Base-by-base conservation (phyloP, 2,329 filamentous ascomycete genomes). In the Epichloe uncinata region DNA sequence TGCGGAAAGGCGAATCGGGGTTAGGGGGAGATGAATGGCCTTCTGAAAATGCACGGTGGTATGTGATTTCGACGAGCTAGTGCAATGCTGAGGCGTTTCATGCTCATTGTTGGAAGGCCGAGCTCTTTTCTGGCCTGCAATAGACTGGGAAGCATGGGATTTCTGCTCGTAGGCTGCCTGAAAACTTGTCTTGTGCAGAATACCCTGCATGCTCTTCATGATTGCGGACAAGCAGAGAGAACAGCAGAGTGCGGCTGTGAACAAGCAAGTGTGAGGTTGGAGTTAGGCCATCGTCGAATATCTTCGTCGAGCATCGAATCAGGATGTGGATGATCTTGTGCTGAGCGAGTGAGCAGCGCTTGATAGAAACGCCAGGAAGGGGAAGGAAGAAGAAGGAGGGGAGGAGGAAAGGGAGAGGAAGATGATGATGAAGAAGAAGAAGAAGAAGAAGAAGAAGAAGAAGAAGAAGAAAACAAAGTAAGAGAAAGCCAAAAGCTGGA, bases 101-200 rank as follows among this genome's bases (percentile, higher is more conserved):
- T 8, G n/a, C 45, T 57, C 53, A 30, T 53, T 53, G 26, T 48
- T 58, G 9, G 64, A 64, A n/a, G 40, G 9, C 53, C 61, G 55
- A 42, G 56, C 57, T 37, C 77, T 67, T 60, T 81, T 81, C 42
- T 69, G 69, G 11, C 77, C 77, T 48, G 70, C 67, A 47, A 73
- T 34, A 12, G 71, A 62, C 36, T 65, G 62, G 42, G 68, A 57
- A 55, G 68, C 67, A 47, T 66, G 65, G 13, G 64, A 64, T 45
- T 68, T 66, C 42, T 65, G 56, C 43, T 64, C 63, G 38, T 66
- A 61, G 18, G 72, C 72, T 45, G 72, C 69, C 49, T 75, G 68
- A 34, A 78, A 63, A 50, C 73, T 77, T 54, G 73, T 76, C 51
- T 71, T 72, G 61, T 79, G 73, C 44, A 70, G 58, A 42, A 70